A percentile compares a stretch with the other conserved stretches of the same genome.
Evolutionary conservation across 108 stramenopile genomes (phyloP).

Genomic region (Conticribra weissflogii): DNA sequence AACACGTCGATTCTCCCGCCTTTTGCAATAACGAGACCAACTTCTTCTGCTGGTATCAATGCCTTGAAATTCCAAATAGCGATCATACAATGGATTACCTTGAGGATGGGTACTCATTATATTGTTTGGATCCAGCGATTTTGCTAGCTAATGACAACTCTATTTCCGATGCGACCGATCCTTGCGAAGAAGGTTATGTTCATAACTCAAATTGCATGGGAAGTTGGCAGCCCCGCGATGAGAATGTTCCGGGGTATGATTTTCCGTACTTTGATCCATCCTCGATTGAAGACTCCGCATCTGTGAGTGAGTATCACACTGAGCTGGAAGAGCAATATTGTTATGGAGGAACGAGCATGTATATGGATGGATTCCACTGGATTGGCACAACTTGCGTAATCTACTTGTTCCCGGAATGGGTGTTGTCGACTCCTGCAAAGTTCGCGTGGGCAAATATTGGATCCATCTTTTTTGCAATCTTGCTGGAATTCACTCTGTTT

Average conservation of each 20-base stretch:
- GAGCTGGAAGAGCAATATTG: slow-evolving; percentile 54
- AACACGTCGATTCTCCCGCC: slow-evolving; percentile 55
- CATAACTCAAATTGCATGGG: slow-evolving; percentile 70
- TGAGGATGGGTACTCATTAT: slow-evolving; percentile 67
- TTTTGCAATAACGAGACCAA: slow-evolving; percentile 79
- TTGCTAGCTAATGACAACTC: slow-evolving; percentile 47
- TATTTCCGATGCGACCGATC: slow-evolving; percentile 51
- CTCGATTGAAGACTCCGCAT: not conserved
- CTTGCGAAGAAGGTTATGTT: slow-evolving; percentile 53
- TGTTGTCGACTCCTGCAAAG: slow-evolving; percentile 57
- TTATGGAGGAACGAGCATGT: slow-evolving; percentile 84
- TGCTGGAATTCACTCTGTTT: slow-evolving; percentile 58
- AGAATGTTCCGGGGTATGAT: slow-evolving; percentile 20
- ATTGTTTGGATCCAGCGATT: slow-evolving; percentile 73
- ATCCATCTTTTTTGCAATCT: slow-evolving; percentile 64
- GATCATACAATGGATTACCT: slow-evolving; percentile 53
- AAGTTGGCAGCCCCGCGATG: slow-evolving; percentile 62
- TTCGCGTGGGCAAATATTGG: slow-evolving; percentile 61
- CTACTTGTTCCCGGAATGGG: slow-evolving; percentile 69
- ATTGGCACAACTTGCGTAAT: slow-evolving; percentile 69
- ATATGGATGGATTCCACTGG: slow-evolving; percentile 89
- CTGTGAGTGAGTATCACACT: not conserved
- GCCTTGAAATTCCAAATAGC: slow-evolving; percentile 70
- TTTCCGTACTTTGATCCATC: slow-evolving; percentile 30
- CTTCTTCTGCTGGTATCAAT: slow-evolving; percentile 86